Base-by-base conservation (phyloP, 1,284 basidiomycete genomes). In the Fistulina hepatica region DNA sequence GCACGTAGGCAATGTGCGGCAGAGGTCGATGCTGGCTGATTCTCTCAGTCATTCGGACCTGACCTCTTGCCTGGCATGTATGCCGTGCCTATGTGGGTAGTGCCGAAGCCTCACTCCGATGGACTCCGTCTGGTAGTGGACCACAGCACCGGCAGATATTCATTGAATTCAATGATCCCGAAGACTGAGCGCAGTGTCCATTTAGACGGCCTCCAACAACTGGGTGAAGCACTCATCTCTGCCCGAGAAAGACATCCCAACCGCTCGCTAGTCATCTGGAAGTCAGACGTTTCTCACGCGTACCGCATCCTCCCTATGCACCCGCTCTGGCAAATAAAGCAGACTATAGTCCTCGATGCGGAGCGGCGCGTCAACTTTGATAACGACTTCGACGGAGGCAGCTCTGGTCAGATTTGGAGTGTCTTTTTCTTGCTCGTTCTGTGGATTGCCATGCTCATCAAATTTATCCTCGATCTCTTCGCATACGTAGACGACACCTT, bases 31-130 rank as follows among this genome's bases (percentile, higher is more conserved):
- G 40, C 51, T 2, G 55, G 50, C 0, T 51, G 59, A 0, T 69
- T 56, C 35, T 70, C 67, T 1, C 11, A 20, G 0, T 13, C 56
- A 1, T 65, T 70, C 37, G 57, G 60, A 0, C 39, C 48, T 0
- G 40, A 58, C 0, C 52, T 73, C 0, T 46, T 67, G 0, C 63
- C 63, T 0, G 68, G 70, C 0, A 72, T 73, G 67, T 52, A 55
- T 34, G 47, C 44, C 22, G 52, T 57, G 41, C 60, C 61, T 0
- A 40, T 64, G 0, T 48, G 54, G 25, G 57, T 49, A 6, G 55
- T 62, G 6, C 60, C 59, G 0, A 62, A 61, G 31, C 53, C 50
- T 2, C 41, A 52, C 26, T 49, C 54, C 1, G 49, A 48, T 9
- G 57, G 59, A 30, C 46, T 57, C 3, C 45, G 56, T 3, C 44